Conservation (phyloP, 2,329 filamentous ascomycete species). For the Chaetothyriales sp. region DNA sequence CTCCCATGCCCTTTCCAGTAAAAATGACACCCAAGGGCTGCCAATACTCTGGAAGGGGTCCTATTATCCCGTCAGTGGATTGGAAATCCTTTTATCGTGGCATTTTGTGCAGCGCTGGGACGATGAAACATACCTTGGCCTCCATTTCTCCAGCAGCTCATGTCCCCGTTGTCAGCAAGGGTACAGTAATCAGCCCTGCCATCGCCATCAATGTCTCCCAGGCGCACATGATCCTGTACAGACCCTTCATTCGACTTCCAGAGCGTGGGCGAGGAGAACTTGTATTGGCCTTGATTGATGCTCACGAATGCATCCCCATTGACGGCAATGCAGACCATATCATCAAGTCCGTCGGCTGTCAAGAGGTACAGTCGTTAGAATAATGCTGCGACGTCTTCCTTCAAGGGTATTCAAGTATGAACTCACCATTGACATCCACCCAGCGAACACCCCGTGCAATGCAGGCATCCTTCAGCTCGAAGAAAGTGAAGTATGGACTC, state of each 20-base stretch:
- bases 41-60: background rate
- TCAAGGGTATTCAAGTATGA: no score
- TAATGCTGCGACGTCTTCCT: no score
- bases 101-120: no score
- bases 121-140: background rate
- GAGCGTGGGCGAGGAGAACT: no score
- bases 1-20: background rate
- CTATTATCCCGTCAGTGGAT: no score
- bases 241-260: no score
- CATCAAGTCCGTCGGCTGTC: background rate
- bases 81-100: no score
- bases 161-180: background rate
- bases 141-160: background rate
- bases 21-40: background rate
- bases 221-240: background rate
- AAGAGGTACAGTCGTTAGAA: no score
- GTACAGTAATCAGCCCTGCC: background rate
- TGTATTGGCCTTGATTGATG: background rate
- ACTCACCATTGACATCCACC: background rate
- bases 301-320: background rate
- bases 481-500: background rate
- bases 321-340: background rate
- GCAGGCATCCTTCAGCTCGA: background rate
- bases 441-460: background rate
- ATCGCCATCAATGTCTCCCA: background rate